Conservation (phyloP, 257 asterid species). For the Lycium ferocissimum region DNA sequence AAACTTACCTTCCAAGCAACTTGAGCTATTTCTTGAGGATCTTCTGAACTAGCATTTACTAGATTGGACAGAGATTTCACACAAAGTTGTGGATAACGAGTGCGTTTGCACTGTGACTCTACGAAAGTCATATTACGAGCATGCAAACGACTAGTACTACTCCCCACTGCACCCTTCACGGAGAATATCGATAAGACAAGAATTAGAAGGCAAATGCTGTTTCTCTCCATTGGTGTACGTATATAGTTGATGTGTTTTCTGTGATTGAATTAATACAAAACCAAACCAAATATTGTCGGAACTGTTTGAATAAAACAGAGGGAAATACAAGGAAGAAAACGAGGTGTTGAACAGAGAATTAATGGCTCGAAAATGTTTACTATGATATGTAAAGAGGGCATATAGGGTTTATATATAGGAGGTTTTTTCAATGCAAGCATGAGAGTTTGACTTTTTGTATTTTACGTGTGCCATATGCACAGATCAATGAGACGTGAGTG, state of each 20-base stretch:
- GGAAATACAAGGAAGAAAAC: neutral
- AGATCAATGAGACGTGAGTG: conserved; percentile 19
- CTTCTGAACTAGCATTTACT: conserved; percentile 39
- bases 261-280: neutral
- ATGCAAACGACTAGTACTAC: conserved; percentile 30
- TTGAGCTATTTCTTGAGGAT: conserved; percentile 56
- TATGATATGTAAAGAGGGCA: conserved; percentile 32
- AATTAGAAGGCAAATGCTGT: conserved; percentile 27
- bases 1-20: conserved; percentile 58
- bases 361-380: neutral
- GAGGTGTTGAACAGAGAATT: neutral
- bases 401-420: conserved; percentile 42
- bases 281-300: neutral
- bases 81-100: conserved; percentile 53
- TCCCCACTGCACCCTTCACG: conserved; percentile 27
- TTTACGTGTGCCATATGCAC: conserved; percentile 16
- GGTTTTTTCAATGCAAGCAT: neutral
- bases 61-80: conserved; percentile 42
- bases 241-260: neutral
- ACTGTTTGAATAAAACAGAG: neutral
- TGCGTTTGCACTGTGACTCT: conserved; percentile 52
- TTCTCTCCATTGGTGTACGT: conserved; percentile 27
- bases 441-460: conserved; percentile 6
- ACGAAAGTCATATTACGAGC: conserved; percentile 33
- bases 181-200: conserved; percentile 36